Base-by-base conservation (phyloP, 768 basidiomycete species). In the Boletus edulis region DNA sequence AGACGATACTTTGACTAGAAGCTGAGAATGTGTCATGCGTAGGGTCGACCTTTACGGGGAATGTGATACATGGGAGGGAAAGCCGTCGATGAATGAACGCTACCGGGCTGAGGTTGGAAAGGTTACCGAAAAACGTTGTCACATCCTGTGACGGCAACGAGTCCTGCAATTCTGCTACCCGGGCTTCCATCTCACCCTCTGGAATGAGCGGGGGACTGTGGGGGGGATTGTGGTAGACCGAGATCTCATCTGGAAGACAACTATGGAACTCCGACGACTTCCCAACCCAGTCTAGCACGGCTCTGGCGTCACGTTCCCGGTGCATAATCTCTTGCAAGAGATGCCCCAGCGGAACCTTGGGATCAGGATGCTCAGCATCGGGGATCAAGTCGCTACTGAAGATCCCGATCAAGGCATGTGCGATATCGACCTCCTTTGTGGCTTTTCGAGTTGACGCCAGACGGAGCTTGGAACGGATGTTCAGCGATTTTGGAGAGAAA, bases 261-360 rank as follows among this genome's bases (percentile, higher is more conserved):
- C 57, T 61, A 18, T 61, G 47, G 38, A 59, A 61, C 37, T 41
- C 9, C 11, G 60, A 61, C 3, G 52, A 32, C 44, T 20, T 20
- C 42, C 60, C 60, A 14, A 38, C 31, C 59, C 60, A 61, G 39
- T 61, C 60, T 0, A 59, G 42, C 38, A 57, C 52, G 10, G 57
- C 49, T 29, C 31, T 52, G 38, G 31, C 11, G 13, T 59, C 54
- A 15, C 47, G 32, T 32, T 52, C 32, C 20, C 46, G 58, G 15
- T 48, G 17, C n/a, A 53, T 39, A n/a, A 58, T 43, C 15, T 53
- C 58, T 31, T 59, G 35, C 42, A 59, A 46, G 15, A 59, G 51
- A 1, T 39, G 55, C 4, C 58, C 58, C 1, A 52, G 37, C 5
- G 44, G 43, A 12, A 3, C 27, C 8, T 38, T 27, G 0, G 34